These are phyloP conservation scores for sunflower (Helianthus annuus) DNA, from an alignment of 129 eudicot genomes.

Conservation along the genomic window DNA sequence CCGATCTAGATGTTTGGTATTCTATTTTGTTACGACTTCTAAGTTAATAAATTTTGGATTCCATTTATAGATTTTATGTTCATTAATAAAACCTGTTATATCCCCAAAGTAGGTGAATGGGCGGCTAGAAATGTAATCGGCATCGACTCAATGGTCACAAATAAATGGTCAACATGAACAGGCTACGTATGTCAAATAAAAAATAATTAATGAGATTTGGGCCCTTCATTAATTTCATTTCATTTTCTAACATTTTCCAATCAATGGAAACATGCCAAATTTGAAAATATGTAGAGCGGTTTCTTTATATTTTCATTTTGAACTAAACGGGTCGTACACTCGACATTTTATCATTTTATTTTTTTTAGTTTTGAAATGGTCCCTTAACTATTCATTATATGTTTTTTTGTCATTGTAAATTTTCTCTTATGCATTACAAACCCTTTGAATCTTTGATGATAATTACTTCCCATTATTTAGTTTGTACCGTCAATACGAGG, in stretches of 20 bases:
- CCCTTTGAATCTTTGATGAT: too few relatives aligned
- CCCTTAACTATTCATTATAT: neutral
- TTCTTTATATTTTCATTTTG: neutral
- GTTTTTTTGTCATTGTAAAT: neutral
- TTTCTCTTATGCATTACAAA: neutral
- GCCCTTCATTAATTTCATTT: constrained; percentile 20
- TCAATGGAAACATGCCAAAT: constrained; percentile 24
- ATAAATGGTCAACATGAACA: constrained; percentile 17
- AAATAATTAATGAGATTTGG: constrained; percentile 1
- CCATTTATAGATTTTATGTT: neutral
- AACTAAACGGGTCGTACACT: constrained; percentile 4
- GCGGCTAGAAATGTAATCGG: neutral
- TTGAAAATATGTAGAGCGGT: constrained; percentile 16
- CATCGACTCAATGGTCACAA: neutral
- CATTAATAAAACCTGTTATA: neutral
- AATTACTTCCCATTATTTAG: neutral
- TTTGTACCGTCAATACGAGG: too few relatives aligned
- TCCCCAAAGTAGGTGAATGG: neutral
- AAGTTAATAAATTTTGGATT: neutral
- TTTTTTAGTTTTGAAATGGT: neutral
- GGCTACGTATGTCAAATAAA: constrained; percentile 7
- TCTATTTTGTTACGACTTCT: neutral
- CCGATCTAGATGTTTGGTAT: too few relatives aligned
- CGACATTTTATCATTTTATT: neutral
- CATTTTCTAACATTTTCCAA: neutral